Percentiles rank a stretch among this genome's conserved stretches.
Evolutionary conservation across 495 filamentous ascomycete species (phyloP).

Genomic region (Tuber melanosporum): DNA sequence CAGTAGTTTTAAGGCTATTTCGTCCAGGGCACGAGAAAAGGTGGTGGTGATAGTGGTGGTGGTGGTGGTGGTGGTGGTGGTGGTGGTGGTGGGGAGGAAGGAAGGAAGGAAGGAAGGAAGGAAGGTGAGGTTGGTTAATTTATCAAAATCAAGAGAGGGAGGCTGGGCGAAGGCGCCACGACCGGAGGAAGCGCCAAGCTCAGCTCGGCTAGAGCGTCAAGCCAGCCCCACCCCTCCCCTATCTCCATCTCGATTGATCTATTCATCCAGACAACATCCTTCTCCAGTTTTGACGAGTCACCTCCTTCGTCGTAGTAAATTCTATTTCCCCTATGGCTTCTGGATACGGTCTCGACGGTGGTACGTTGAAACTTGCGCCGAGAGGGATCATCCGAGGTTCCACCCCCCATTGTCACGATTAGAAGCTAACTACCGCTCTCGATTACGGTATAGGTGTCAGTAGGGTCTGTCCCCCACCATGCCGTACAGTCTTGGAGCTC

Average conservation of each 20-base stretch:
- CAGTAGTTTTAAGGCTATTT: background rate
- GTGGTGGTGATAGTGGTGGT: background rate
- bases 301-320: slow-evolving; percentile 3
- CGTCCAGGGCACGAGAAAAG: background rate
- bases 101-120: background rate
- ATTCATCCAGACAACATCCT: background rate
- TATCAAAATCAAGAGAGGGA: slow-evolving; percentile 6
- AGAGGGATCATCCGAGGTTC: no score
- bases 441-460: slow-evolving; percentile 33
- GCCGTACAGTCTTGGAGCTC: background rate
- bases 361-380: slow-evolving; percentile 48
- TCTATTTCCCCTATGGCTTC: slow-evolving; percentile 60
- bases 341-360: slow-evolving; percentile 72
- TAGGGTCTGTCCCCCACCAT: slow-evolving; percentile 27
- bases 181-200: slow-evolving; percentile 13
- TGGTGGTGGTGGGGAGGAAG: background rate
- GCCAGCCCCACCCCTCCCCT: background rate
- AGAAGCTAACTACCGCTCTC: background rate
- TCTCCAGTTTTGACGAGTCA: background rate
- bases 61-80: background rate
- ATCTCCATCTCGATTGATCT: background rate
- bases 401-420: background rate
- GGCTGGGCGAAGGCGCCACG: slow-evolving; percentile 22
- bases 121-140: slow-evolving; percentile 8
- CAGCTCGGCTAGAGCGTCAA: slow-evolving; percentile 8